Evolutionary conservation across 192 early-diverging fungal genomes (phyloP), one percentile per base, ranked within the genome.

Genomic region (Mortierella alpina): DNA sequence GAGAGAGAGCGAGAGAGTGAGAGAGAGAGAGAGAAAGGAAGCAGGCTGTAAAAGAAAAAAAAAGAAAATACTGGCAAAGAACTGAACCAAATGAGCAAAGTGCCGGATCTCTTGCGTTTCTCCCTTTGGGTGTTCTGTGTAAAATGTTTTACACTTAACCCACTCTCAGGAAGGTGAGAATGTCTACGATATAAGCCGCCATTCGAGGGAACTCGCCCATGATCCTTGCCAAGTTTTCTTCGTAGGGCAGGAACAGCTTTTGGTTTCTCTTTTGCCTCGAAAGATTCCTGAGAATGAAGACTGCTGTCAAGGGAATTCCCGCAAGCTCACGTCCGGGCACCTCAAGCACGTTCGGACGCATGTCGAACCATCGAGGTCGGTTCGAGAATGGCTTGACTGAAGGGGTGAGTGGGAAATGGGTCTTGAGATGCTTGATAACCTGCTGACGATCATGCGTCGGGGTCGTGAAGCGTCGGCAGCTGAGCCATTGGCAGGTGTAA

Each of bases 301-400:
- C 86, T 12, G 89, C 86, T n/a, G 87, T 88, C 59, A 90, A 45
- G 9, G 89, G 89, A 54, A 90, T 83, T 22, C 89, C 89, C 12
- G 82, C 73, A 54, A 82, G 52, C 60, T 85, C 84, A 5, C 84
- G 75, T 40, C 57, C 57, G 6, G 63, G 64, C 22, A 72, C 66
- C 7, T 73, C 75, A 6, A 83, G 79, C 13, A 87, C 83, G 17
- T 86, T 84, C 17, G 84, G 80, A 10, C 77, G 70, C 74, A 73
- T 76, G 61, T 76, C 74, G 55, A 77, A 72, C 72, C 67, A 77
- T 39, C 47, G 74, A 13, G 23, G 76, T 20, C 55, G 79, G 52
- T 64, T 73, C 13, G 66, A 70, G 40, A 77, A 72, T 5, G 75
- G 52, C 47, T 75, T 64, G 40, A 78, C 65, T n/a, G 84, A 82